These are phyloP conservation scores for California macrophylla DNA, from an alignment of 441 rosid species.

Conservation along the genomic window DNA sequence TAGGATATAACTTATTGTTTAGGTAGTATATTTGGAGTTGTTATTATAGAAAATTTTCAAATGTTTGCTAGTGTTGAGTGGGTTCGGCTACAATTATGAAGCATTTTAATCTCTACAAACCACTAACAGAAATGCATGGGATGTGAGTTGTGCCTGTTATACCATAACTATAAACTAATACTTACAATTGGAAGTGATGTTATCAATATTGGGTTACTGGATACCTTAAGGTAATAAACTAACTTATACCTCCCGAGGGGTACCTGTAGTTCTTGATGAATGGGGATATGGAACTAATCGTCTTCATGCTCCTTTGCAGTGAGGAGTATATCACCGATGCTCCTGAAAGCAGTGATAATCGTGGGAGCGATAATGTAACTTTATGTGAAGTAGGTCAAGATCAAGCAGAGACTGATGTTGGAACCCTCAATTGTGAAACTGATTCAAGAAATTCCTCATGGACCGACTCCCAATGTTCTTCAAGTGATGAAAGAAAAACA, in stretches of 20 bases:
- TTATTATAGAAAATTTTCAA: neutral
- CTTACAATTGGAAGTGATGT: neutral
- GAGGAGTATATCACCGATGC: constrained; percentile 26
- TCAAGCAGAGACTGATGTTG: constrained; percentile 15
- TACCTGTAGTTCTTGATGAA: neutral
- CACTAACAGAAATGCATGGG: neutral
- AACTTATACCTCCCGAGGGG: neutral
- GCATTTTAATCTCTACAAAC: neutral
- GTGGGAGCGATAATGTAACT: constrained; percentile 11
- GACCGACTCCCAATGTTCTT: constrained; percentile 20
- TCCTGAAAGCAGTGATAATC: constrained; percentile 14
- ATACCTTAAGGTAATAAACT: neutral
- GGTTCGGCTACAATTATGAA: neutral
- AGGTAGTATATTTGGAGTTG: neutral
- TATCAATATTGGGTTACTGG: neutral
- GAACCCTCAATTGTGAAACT: constrained; percentile 10
- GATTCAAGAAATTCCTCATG: constrained; percentile 12
- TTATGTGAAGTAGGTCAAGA: constrained; percentile 18
- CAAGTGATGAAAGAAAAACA: constrained; percentile 15
- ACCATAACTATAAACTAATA: neutral
- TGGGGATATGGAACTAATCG: neutral
- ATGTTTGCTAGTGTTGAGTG: too few species aligned
- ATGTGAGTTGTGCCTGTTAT: neutral
- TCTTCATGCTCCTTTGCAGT: constrained; percentile 27
- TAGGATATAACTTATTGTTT: neutral